Conservation (phyloP, 345 rosid species). For the Garcia nutans region DNA sequence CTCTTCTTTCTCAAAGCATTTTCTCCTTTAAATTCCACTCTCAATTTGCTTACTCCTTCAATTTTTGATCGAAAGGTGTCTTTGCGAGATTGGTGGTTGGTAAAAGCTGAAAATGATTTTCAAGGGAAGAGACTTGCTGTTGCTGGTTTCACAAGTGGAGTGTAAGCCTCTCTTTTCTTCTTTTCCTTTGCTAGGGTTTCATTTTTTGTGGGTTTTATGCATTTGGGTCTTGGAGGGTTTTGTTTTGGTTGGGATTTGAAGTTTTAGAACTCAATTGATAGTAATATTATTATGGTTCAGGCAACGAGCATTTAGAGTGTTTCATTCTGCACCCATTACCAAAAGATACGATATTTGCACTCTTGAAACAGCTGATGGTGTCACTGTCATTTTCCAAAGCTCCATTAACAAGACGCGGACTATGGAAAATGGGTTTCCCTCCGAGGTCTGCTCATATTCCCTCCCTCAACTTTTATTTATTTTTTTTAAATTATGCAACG, state of each 20-base stretch:
- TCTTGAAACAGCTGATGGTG: conserved; percentile 68
- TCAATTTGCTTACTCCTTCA: background rate
- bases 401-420: conserved; percentile 51
- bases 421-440: conserved; percentile 52
- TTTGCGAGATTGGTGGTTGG: conserved; percentile 76
- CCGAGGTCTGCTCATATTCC: conserved; percentile 42
- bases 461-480: background rate
- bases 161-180: conserved; percentile 36
- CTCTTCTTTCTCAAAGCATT: background rate
- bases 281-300: conserved; percentile 17
- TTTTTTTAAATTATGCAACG: background rate
- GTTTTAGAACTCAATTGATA: background rate
- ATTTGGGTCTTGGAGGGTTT: background rate
- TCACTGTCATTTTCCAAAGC: conserved; percentile 53
- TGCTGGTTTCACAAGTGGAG: conserved; percentile 50
- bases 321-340: conserved; percentile 70
- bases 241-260: background rate
- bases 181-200: background rate
- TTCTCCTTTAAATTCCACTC: background rate
- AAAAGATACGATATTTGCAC: conserved; percentile 55
- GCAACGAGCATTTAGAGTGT: conserved; percentile 49
- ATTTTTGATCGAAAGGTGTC: conserved; percentile 40
- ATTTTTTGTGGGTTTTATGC: no score
- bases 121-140: conserved; percentile 67
- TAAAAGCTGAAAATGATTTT: conserved; percentile 41